phyloP scores from a whole-genome alignment of 2,329 filamentous ascomycete genomes.

The Cercospora zeae-maydis region DNA sequence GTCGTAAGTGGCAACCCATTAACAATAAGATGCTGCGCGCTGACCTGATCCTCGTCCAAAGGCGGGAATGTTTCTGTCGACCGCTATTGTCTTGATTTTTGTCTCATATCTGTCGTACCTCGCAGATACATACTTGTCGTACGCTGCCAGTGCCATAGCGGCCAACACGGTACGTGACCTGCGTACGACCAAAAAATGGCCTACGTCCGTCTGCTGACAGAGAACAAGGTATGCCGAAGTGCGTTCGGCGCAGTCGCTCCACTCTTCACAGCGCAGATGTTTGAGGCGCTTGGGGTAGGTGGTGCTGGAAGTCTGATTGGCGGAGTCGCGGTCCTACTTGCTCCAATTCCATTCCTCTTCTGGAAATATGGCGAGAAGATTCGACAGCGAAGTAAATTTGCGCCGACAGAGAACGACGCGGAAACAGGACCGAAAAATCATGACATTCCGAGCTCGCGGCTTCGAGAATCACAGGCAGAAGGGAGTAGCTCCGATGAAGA shows the following conservation, averaged over 20 bases:
- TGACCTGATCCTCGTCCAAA: slow-evolving; percentile 38
- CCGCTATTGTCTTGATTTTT: slow-evolving; percentile 47
- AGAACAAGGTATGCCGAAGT: slow-evolving; percentile 26
- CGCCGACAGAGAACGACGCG: slow-evolving; percentile 12
- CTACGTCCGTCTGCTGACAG: slow-evolving; percentile 8
- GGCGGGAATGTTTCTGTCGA: slow-evolving; percentile 43
- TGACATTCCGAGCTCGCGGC: not conserved
- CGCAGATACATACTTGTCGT: slow-evolving; percentile 49
- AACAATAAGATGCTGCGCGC: not conserved
- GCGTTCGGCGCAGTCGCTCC: slow-evolving; percentile 33
- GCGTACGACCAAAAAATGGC: not conserved
- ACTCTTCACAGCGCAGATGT: slow-evolving; percentile 35
- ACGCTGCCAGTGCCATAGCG: slow-evolving; percentile 32
- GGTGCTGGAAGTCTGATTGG: slow-evolving; percentile 42
- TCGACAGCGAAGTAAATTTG: slow-evolving; percentile 18
- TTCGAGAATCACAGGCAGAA: not conserved
- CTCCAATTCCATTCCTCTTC: slow-evolving; percentile 32
- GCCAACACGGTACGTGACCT: slow-evolving; percentile 21
- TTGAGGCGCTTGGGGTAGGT: slow-evolving; percentile 32
- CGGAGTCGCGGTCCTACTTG: slow-evolving; percentile 40
- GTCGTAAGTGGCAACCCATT: slow-evolving; percentile 21
- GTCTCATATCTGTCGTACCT: slow-evolving; percentile 54
- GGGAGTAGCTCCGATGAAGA: not conserved
- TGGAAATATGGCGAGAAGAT: slow-evolving; percentile 19
- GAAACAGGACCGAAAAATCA: not conserved